Conservation (phyloP, 805 yeast species). For the Barnettozyma sp. region DNA sequence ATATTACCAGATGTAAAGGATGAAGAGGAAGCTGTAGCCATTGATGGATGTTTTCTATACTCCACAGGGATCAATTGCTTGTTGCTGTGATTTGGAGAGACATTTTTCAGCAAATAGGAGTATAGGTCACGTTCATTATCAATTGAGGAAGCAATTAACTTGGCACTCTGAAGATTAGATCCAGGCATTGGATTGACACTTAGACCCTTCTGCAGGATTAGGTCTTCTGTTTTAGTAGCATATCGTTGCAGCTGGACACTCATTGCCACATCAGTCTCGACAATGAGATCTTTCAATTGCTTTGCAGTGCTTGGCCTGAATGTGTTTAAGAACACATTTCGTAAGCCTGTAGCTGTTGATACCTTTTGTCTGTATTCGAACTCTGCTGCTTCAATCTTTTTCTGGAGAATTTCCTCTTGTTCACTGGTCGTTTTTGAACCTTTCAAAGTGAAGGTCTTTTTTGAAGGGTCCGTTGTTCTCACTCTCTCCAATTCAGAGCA, state of each 20-base stretch:
- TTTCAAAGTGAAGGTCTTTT: constrained; percentile 75
- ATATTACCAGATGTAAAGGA: constrained; percentile 21
- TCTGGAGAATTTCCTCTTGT: constrained; percentile 84
- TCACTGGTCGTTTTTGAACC: constrained; percentile 67
- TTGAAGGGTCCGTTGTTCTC: constrained; percentile 73
- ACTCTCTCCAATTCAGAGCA: constrained; percentile 85
- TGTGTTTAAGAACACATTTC: constrained; percentile 62
- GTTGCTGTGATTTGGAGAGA: constrained; percentile 25
- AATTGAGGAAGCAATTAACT: constrained; percentile 63
- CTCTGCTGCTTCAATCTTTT: constrained; percentile 80
- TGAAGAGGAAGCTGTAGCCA: constrained; percentile 27
- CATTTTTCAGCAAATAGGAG: constrained; percentile 49
- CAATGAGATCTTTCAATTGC: constrained; percentile 64
- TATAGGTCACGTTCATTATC: constrained; percentile 82
- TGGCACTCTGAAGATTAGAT: constrained; percentile 57
- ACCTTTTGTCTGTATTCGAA: constrained; percentile 79
- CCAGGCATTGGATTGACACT: constrained; percentile 65
- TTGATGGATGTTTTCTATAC: constrained; percentile 64
- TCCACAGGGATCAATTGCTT: constrained; percentile 57
- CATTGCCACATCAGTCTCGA: constrained; percentile 87
- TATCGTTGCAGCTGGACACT: constrained; percentile 83
- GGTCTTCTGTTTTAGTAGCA: constrained; percentile 80
- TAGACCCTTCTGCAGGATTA: constrained; percentile 78
- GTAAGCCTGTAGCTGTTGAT: constrained; percentile 59
- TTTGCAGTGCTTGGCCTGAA: constrained; percentile 75